Evolutionary conservation across 176 grass and related monocot species (phyloP), one percentile per base, ranked within the genome.

Genomic region (Eremochloa ophiuroides): DNA sequence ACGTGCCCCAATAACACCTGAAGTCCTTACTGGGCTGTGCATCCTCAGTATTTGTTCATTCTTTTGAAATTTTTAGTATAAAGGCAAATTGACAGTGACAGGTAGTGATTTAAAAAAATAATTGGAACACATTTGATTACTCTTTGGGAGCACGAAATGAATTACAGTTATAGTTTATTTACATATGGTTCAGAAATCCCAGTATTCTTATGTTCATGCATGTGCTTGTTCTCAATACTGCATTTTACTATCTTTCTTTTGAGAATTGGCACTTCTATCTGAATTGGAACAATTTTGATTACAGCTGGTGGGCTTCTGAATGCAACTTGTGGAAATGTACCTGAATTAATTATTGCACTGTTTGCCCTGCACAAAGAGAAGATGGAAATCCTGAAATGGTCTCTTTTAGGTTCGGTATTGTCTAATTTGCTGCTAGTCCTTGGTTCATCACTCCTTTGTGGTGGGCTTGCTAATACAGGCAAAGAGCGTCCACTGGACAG

Each of bases 341-440:
- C 89, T 37, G 93, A 94, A 75, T 38, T 94, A 35, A 83, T 91
- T 72, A 85, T 92, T 37, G 93, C 89, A 18, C 62, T 95, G 14
- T 77, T 89, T 20, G 89, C 93, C 62, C 74, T 94, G 42, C 76
- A 92, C 13, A 71, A 88, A 44, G 85, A 89, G 59, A 90, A 95
- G 67, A 83, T 92, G 20, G 84, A 87, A 59, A 78, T 95, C 7
- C 81, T 95, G 25, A 92, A 92, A 66, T 91, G 92, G 89, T 89
- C 92, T 25, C 83, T 94, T 34, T 70, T 94, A 12, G 89, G 92
- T 16, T 91, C 92, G 55, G 76, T 91, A 67, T 41, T 94, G 29
- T 94, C 92, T 30, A 94, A 94, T 82, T 73, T 91, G 65, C 81
- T 94, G 46, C 86, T 91, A 75, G 89, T 94, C 50, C 92, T 94